Evolutionary conservation across 164 flowering plant genomes (phyloP).

Genomic region (Cinnamomum chago): DNA sequence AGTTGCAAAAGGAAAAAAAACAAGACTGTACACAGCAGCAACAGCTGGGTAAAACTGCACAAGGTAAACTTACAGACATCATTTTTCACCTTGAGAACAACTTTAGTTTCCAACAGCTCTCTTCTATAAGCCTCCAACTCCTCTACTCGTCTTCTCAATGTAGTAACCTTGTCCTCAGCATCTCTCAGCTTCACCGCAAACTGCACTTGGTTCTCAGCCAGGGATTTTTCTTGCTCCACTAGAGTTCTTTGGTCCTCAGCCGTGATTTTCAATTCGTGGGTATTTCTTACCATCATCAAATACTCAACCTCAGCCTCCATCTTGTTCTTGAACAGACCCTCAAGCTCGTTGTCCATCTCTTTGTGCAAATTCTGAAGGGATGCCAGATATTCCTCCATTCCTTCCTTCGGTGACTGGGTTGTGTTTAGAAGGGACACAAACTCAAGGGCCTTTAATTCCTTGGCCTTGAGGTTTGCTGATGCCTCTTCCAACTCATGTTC

Average conservation of each 20-base stretch:
- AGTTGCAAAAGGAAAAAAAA: constrained; percentile 31
- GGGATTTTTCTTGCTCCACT: constrained; percentile 26
- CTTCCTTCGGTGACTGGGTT: constrained; percentile 22
- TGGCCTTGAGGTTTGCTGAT: constrained; percentile 16
- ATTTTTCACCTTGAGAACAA: constrained; percentile 32
- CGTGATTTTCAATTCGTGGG: constrained; percentile 28
- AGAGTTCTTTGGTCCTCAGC: constrained; percentile 20
- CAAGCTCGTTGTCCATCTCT: constrained; percentile 35
- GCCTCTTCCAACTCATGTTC: constrained; percentile 45
- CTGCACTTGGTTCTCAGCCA: constrained; percentile 32
- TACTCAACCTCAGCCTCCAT: constrained; percentile 67
- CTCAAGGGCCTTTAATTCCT: constrained; percentile 38
- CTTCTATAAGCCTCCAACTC: constrained; percentile 28
- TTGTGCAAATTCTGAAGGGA: constrained; percentile 5
- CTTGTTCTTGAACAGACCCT: constrained; percentile 41
- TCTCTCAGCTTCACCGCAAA: constrained; percentile 29
- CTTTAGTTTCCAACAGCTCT: constrained; percentile 27
- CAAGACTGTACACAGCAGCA: constrained; percentile 35
- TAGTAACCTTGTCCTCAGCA: constrained; percentile 30
- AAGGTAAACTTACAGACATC: constrained; percentile 30
- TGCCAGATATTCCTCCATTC: constrained; percentile 6
- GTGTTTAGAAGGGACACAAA: constrained; percentile 29
- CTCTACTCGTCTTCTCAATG: constrained; percentile 30
- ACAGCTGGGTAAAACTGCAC: constrained; percentile 40
- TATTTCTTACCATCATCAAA: constrained; percentile 29